Percentiles rank a stretch among this genome's conserved stretches.
These are phyloP conservation scores for Pleurotus salmoneostramineus DNA, from an alignment of 768 basidiomycete genomes.

Conservation along the genomic window DNA sequence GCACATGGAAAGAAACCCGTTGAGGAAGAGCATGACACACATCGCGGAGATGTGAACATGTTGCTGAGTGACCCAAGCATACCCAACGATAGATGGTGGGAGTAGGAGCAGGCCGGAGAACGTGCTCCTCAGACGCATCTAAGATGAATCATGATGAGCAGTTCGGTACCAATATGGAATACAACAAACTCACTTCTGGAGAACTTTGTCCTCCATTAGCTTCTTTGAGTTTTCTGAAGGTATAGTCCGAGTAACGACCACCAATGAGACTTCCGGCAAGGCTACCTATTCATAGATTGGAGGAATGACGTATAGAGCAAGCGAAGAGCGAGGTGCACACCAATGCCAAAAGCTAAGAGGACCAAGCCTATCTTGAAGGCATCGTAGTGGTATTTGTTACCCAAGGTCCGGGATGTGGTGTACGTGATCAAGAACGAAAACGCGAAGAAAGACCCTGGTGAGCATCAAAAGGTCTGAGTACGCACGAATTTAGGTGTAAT, in stretches of 20 bases:
- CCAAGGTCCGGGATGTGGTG: constrained; percentile 70
- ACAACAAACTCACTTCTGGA: constrained; percentile 51
- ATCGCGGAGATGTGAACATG: constrained; percentile 63
- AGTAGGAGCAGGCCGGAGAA: constrained; percentile 52
- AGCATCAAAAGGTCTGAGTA: neutral
- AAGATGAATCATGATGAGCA: neutral
- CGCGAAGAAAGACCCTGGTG: constrained; percentile 64
- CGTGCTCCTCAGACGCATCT: constrained; percentile 75
- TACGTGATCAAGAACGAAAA: constrained; percentile 71
- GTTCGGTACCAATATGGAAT: too few relatives aligned
- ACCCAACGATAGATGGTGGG: constrained; percentile 59
- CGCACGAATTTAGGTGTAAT: neutral
- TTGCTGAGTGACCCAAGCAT: constrained; percentile 72
- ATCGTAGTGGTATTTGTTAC: constrained; percentile 56
- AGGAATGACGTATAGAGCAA: neutral
- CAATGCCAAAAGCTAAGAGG: constrained; percentile 69
- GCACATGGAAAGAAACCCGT: constrained; percentile 75
- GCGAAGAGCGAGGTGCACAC: constrained; percentile 27
- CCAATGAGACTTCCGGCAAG: constrained; percentile 39
- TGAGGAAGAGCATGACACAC: constrained; percentile 67
- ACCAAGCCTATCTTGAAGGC: constrained; percentile 74
- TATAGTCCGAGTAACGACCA: constrained; percentile 42
- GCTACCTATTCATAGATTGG: constrained; percentile 22
- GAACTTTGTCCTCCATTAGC: constrained; percentile 37
- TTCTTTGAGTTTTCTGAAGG: constrained; percentile 31